Conservation (phyloP, 345 rosid genomes). For the Murraya koenigii region DNA sequence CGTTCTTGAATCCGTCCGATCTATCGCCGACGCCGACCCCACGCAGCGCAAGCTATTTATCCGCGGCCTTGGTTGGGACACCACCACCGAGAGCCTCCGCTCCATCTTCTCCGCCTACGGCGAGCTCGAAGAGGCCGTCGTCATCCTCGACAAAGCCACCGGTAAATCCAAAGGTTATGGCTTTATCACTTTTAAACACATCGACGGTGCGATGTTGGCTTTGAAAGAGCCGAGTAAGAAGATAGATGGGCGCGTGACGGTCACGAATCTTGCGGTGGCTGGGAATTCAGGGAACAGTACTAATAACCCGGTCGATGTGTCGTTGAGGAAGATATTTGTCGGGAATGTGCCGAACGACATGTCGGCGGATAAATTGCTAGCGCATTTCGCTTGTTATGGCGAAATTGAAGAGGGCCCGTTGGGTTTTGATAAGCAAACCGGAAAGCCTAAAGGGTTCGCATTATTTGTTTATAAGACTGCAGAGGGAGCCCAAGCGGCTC, state of each 20-base stretch:
- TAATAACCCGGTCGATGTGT: conserved; percentile 42
- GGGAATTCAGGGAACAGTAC: conserved; percentile 53
- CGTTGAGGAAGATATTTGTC: conserved; percentile 79
- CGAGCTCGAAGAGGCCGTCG: conserved; percentile 77
- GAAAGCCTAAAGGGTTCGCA: conserved; percentile 80
- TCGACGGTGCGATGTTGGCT: conserved; percentile 69
- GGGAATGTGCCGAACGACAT: conserved; percentile 72
- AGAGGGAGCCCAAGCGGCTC: conserved; percentile 77
- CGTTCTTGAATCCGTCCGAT: conserved; percentile 46
- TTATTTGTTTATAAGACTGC: conserved; percentile 77
- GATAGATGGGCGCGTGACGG: conserved; percentile 78
- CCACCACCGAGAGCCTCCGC: conserved; percentile 68
- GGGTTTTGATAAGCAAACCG: conserved; percentile 84
- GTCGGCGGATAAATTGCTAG: conserved; percentile 61
- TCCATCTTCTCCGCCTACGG: conserved; percentile 62
- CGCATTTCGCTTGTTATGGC: conserved; percentile 60
- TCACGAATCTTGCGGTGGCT: conserved; percentile 72
- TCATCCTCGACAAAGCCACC: conserved; percentile 64
- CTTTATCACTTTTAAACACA: conserved; percentile 65
- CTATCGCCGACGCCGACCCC: conserved; percentile 62
- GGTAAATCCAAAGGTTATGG: conserved; percentile 86
- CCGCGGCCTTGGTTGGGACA: conserved; percentile 88
- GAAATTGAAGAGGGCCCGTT: conserved; percentile 90
- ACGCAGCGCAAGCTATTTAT: conserved; percentile 79
- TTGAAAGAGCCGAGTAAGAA: conserved; percentile 78